Evolutionary conservation across 2,329 filamentous ascomycete genomes (phyloP), one percentile per base, ranked within the genome.

Genomic region (Trichoderma citrinoviride): DNA sequence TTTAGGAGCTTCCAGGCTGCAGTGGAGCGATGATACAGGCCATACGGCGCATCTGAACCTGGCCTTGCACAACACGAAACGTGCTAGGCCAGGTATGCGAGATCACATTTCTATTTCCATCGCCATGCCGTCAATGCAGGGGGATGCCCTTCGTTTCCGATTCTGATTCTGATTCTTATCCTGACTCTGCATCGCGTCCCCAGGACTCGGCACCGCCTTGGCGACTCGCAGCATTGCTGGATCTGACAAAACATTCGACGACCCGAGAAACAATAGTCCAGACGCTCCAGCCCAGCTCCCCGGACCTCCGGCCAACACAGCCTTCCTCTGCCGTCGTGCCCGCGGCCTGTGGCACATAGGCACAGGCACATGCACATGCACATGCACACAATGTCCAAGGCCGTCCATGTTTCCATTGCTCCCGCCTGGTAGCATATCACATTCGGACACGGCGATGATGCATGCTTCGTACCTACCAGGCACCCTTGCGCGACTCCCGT

Each of bases 261-360:
- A 37, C 3, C 12, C 33, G 12, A 33, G 21, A 37, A 44, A 41
- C 44, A 50, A 50, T 50, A 37, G 29, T 37, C 8, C 29, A 37
- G 33, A n/a, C n/a, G n/a, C n/a, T 49, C 56, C 44, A 60, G 19
- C 46, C 47, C 47, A 53, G 17, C 37, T 62, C 40, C 41, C 46
- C 60, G 60, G 60, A 62, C 60, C 60, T 54, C 60, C 60, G 60
- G 60, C 5, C 3, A 4, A 37, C 33, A 37, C 33, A 37, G 33
- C 33, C 33, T 14, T 37, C 33, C 33, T 37, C 33, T 14, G 60
- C 49, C 60, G 40, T 46, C 37, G 27, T 62, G 40, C 60, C 49
- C 58, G 58, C 58, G 58, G 37, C 29, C n/a, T 37, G 58, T 61
- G 40, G 60, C 60, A 62, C 60, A 62, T 62, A n/a, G n/a, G 60